Evolutionary conservation across 2,329 filamentous ascomycete species (phyloP), one percentile per base, ranked within the genome.

Genomic region (Aspergillus proliferans): DNA sequence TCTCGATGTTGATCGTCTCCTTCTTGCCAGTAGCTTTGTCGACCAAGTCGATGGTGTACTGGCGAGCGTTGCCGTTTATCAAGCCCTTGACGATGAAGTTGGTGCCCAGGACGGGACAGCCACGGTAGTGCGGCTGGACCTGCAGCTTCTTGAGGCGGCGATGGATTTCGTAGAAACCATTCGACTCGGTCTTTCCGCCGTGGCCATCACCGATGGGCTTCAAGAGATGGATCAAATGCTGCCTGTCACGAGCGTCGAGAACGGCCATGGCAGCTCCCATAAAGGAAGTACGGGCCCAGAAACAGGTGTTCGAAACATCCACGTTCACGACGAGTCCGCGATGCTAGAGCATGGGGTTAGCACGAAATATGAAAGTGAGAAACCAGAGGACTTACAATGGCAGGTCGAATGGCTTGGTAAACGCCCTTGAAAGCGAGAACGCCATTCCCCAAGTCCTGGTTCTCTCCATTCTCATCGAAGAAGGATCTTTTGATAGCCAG

Each of bases 261-360:
- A 70, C 54, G 7, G 63, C 62, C 47, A 68, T 59, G 15, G 71
- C 66, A 7, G 66, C 60, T 14, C 63, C 62, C 21, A 68, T 57
- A 12, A 74, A 56, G 7, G 62, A 60, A n/a, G 56, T 67, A 9
- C 65, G 66, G 30, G 74, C 77, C 86, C 88, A 97, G 72, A 98
- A 98, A 10, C 87, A 87, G 0, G 88, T 87, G 63, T 97, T 95
- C 49, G 91, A 86, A 26, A 95, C 86, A 61, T 98, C 92, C 9
- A 95, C 83, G 58, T 96, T 97, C 64, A 98, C 74, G 0, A 87
- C 82, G 5, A 97, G 76, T 7, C 81, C 82, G 22, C 81, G 78
- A 28, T 80, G 77, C 62, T 78, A 62, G n/a, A 52, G 14, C 33
- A 14, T 14, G 65, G 28, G 65, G 66, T 67, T 52, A 64, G 53